Base-by-base conservation (phyloP, 768 basidiomycete genomes). In the Amanita inopinata region DNA sequence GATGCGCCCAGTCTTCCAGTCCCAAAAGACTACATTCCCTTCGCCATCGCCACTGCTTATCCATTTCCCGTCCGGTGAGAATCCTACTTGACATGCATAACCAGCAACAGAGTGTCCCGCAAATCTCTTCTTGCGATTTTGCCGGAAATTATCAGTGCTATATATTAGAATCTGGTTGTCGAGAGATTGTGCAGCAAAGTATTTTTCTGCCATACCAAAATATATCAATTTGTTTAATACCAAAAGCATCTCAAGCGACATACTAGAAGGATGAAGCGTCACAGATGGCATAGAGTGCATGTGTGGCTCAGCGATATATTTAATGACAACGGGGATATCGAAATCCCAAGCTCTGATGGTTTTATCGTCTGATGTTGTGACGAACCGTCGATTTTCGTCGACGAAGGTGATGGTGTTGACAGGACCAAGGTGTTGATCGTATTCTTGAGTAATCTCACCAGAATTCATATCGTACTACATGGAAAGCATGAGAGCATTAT, bases 221-320 rank as follows among this genome's bases (percentile, higher is more conserved):
- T n/a, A 33, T 45, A 44, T 42, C 38, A 41, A 28, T 38, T 28
- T 20, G 15, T 33, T 33, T 52, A 46, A 43, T 17, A 48, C 35
- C 34, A 27, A 20, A 15, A 24, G 14, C 7, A n/a, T 12, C 17
- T 22, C 8, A 23, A 9, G 40, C 20, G 30, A 78, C 91, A 44
- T 58, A 97, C 94, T 85, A 43, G 80, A 93, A 17, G 96, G 94
- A 61, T 98, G 92, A 19, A 94, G 63, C 4, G 92, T 93, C 35
- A 98, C 93, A 12, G 96, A 88, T 5, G 96, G 96, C 93, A 99
- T 98, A 12, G 91, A 96, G 64, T 99, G 93, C 96, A 99, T 98
- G 57, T 91, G 82, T 3, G 96, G 96, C 61, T 99, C 96, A 14
- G 96, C 94, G 46, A 98, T 98, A 60, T 97, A 96, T 62, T 99